Base-by-base conservation (phyloP, 768 basidiomycete genomes). In the Boletus rex-veris region DNA sequence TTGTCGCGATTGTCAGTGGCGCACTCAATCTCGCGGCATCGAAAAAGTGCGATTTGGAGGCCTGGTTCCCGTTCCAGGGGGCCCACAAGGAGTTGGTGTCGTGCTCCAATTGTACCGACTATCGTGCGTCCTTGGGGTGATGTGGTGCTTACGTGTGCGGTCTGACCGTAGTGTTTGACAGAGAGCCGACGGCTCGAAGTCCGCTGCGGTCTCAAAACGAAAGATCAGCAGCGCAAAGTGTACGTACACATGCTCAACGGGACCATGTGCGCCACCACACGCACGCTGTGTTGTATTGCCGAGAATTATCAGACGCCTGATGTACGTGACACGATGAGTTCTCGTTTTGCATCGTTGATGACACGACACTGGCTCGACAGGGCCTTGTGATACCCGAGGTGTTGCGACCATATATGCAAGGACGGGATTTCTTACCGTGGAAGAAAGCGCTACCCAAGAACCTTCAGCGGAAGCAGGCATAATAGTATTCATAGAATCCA, bases 201-300 rank as follows among this genome's bases (percentile, higher is more conserved):
- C 24, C 82, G 93, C 41, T 93, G 93, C 65, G 97, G 97, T 9
- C 77, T 95, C 69, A 97, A 95, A 73, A 77, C 80, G 55, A 90
- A 92, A 64, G 94, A 94, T 30, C 92, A 98, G 66, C 79, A 89
- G 47, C 83, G 90, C 54, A 95, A 98, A 67, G 75, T 93, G 5
- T 98, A 98, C 73, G 95, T 97, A 5, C 97, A 99, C 77, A 99
- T 99, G 97, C 75, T 99, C 66, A 99, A 99, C 71, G 96, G 93
- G 35, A 99, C 97, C 4, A 80, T 99, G 42, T 97, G 94, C 63
- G 97, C 97, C 2, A 98, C 97, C 2, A 92, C 96, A 73, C 90
- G 97, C 37, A 92, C 97, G 1, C 76, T 98, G 18, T 98, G 96
- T 73, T 98, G 97, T 72, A 64, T 99, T 52, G 95, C 93, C n/a